Evolutionary conservation across 352 stramenopile genomes (phyloP).

Genomic region (Thraustotheca clavata): DNA sequence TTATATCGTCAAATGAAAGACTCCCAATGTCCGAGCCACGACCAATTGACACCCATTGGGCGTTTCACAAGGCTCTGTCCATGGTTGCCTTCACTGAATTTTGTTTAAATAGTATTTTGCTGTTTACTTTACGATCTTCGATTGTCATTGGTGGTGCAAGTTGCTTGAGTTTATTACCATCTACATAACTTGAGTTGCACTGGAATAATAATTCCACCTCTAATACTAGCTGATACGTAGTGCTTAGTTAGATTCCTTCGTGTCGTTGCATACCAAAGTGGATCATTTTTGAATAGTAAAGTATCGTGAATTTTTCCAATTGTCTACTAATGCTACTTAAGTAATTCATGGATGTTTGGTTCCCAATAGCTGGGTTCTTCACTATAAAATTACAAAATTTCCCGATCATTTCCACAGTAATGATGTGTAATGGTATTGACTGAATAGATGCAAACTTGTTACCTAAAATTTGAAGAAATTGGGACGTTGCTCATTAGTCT

Average conservation of each 20-base stretch:
- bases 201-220: too few species aligned
- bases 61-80: neutral
- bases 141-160: neutral
- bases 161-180: constrained; percentile 6
- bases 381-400: neutral
- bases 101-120: neutral
- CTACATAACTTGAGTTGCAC: neutral
- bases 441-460: neutral
- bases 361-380: neutral
- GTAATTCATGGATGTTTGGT: neutral
- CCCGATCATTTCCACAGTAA: neutral
- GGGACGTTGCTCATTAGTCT: neutral
- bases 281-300: neutral
- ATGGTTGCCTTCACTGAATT: neutral
- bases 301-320: constrained; percentile 3
- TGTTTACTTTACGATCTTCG: neutral
- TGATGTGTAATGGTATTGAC: neutral
- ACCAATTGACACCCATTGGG: constrained; percentile 1
- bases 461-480: neutral
- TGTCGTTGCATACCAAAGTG: neutral
- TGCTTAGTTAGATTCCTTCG: neutral
- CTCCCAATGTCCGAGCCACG: neutral
- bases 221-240: neutral
- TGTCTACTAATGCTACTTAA: neutral
- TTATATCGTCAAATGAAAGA: neutral